These are phyloP conservation scores for Psidium guajava DNA, from an alignment of 345 rosid genomes.

Conservation along the genomic window DNA sequence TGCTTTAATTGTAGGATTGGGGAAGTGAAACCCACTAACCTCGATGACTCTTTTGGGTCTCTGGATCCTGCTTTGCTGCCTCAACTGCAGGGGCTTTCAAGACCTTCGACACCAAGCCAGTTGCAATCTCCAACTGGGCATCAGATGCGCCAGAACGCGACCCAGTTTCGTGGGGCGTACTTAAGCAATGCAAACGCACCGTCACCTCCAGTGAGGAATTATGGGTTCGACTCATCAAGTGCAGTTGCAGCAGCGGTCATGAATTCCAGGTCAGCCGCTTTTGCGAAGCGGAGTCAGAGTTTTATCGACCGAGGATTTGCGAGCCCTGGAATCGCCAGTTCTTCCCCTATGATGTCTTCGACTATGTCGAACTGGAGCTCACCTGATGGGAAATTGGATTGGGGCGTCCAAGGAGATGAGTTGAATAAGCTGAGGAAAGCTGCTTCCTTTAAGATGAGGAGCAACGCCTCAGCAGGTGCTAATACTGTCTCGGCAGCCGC, in stretches of 20 bases:
- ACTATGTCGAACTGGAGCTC: constrained; percentile 70
- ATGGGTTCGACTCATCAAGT: constrained; percentile 70
- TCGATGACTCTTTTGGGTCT: constrained; percentile 57
- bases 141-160: constrained; percentile 59
- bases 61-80: constrained; percentile 46
- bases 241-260: constrained; percentile 84
- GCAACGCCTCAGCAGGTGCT: constrained; percentile 20
- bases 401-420: constrained; percentile 89
- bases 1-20: constrained; percentile 25
- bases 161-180: constrained; percentile 57
- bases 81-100: constrained; percentile 30
- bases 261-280: constrained; percentile 86
- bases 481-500: constrained; percentile 13
- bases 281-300: constrained; percentile 84
- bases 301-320: constrained; percentile 58
- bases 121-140: constrained; percentile 56
- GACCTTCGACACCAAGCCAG: constrained; percentile 31
- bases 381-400: constrained; percentile 68
- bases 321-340: constrained; percentile 28
- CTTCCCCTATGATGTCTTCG: constrained; percentile 36
- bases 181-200: constrained; percentile 20
- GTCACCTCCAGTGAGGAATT: constrained; percentile 51
- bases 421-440: constrained; percentile 74
- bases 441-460: constrained; percentile 63
- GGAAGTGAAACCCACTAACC: constrained; percentile 42